A percentile compares a stretch with the other conserved stretches of the same genome.
phyloP scores from a whole-genome alignment of 495 filamentous ascomycete species.

The Hypoxylon perforatum region DNA sequence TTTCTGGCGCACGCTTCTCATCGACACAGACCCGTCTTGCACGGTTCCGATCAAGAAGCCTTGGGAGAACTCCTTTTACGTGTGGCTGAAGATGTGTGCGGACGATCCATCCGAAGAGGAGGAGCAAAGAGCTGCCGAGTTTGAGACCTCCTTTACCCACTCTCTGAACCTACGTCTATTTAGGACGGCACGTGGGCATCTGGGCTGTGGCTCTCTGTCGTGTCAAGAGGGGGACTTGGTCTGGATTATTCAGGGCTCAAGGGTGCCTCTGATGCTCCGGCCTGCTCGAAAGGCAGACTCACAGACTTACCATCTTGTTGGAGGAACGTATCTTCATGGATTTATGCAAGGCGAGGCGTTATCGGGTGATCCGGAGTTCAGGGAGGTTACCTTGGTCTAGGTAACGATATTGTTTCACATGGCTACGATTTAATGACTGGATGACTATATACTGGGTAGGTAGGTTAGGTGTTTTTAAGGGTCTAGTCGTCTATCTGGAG shows the following conservation, averaged over 20 bases:
- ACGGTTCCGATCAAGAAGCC: constrained; percentile 22
- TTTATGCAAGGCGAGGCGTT: constrained; percentile 41
- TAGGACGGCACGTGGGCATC: constrained; percentile 24
- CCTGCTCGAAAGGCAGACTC: not conserved
- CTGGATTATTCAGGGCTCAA: constrained; percentile 40
- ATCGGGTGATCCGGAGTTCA: constrained; percentile 5
- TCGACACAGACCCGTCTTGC: constrained; percentile 28
- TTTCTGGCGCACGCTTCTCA: constrained; percentile 36
- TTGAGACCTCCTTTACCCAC: constrained; percentile 34
- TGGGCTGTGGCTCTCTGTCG: constrained; percentile 32
- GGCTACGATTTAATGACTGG: constrained; percentile 7
- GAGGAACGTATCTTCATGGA: constrained; percentile 37
- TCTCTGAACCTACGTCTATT: constrained; percentile 35
- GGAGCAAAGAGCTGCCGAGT: constrained; percentile 20
- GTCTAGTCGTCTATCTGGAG: too few species aligned
- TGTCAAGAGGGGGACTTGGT: constrained; percentile 28
- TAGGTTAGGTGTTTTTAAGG: not conserved
- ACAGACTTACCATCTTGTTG: constrained; percentile 27
- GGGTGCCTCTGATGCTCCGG: constrained; percentile 35
- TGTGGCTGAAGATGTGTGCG: constrained; percentile 21
- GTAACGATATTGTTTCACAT: not conserved
- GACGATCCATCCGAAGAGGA: constrained; percentile 18
- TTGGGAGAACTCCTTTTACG: constrained; percentile 29
- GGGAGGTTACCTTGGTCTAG: constrained; percentile 24
- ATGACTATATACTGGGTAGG: constrained; percentile 2